Base-by-base conservation (phyloP, 2,329 filamentous ascomycete species). In the Aspergillus eucalypticola region DNA sequence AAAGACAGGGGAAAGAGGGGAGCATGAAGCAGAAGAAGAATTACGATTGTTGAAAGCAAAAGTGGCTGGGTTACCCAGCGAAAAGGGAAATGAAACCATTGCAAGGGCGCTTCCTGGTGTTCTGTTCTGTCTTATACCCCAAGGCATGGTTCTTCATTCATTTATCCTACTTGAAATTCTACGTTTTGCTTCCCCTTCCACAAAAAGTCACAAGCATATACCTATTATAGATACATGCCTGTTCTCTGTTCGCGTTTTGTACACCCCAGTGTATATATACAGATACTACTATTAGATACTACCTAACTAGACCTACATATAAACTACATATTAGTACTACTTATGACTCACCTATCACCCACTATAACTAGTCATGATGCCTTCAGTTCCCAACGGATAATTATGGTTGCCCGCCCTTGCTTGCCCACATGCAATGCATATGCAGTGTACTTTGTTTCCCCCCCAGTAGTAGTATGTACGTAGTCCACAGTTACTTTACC, bases 221-320 rank as follows among this genome's bases (percentile, higher is more conserved):
- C 42, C 27, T 29, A 5, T 11, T 59, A 56, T 60, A 57, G 44
- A 60, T 57, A 50, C 50, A 49, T 57, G 48, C 42, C 46, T 61
- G 46, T 50, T 50, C 8, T 25, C 15, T 15, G 15, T 49, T 27
- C 27, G 41, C 41, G 10, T 49, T 32, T 50, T 58, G 41, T 62
- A 56, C 54, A 60, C 32, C 5, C 32, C 10, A 15, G 11, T 35
- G 60, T 66, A 66, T 63, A 67, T 62, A 44, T 17, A 66, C 57
- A 59, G 23, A 59, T 56, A 61, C 51, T 62, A 48, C 19, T 48
- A 46, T 23, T 32, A 50, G 27, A 25, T 35, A 13, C 46, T 50
- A 32, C 46, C 5, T 29, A 50, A n/a, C 25, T 17, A 48, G 32
- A 35, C 32, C 32, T 35, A 35, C 32, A 35, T 35, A 35, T 35